These are phyloP conservation scores for Tuber brumale DNA, from an alignment of 495 filamentous ascomycete genomes.

Conservation along the genomic window DNA sequence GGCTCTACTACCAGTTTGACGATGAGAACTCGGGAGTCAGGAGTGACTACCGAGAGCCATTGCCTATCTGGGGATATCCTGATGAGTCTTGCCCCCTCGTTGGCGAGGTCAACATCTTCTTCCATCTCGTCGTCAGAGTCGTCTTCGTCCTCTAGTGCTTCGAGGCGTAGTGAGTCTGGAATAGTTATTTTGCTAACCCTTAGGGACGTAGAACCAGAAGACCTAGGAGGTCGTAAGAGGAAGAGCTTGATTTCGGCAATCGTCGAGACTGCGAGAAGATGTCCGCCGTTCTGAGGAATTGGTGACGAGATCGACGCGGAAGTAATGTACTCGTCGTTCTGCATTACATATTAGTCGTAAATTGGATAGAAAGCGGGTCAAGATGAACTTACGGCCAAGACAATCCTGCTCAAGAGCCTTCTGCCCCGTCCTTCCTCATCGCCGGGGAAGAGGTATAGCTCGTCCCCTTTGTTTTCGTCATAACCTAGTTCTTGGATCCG, in stretches of 20 bases:
- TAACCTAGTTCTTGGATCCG: conserved; percentile 50
- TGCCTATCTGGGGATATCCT: conserved; percentile 70
- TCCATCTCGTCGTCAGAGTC: conserved; percentile 27
- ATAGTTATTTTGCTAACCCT: conserved; percentile 63
- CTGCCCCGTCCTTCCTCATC: conserved; percentile 43
- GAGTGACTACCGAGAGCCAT: conserved; percentile 79
- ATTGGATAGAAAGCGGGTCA: not conserved
- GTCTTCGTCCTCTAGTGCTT: conserved; percentile 16
- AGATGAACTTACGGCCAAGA: conserved; percentile 36
- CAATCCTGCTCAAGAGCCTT: conserved; percentile 42
- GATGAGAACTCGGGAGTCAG: conserved; percentile 97
- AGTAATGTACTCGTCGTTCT: conserved; percentile 72
- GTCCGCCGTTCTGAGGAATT: conserved; percentile 52
- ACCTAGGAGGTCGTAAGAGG: conserved; percentile 47
- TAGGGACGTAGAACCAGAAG: conserved; percentile 49
- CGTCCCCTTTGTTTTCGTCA: conserved; percentile 39
- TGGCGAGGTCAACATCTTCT: conserved; percentile 38
- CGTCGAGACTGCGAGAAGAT: conserved; percentile 69
- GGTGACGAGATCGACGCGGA: conserved; percentile 60
- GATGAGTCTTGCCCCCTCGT: conserved; percentile 61
- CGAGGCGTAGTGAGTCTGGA: conserved; percentile 45
- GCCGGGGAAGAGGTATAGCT: conserved; percentile 49
- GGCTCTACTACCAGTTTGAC: conserved; percentile 61
- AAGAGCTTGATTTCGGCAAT: conserved; percentile 74
- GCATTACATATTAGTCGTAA: conserved; percentile 12